Base-by-base conservation (phyloP, 2,329 filamentous ascomycete genomes). In the Orbilia quercus region DNA sequence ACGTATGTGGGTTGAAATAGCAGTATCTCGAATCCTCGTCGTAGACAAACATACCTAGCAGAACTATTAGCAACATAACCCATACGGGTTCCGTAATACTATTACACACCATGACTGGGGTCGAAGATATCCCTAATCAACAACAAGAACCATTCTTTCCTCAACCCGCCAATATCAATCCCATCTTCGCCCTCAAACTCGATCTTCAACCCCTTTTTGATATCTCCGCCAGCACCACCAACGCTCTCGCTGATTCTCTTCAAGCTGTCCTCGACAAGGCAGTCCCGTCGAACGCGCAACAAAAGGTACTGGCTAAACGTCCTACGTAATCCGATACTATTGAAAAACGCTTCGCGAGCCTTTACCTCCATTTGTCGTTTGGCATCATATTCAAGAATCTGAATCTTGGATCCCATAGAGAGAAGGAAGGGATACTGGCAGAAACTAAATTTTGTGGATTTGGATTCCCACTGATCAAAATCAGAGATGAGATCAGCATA, bases 71-170 rank as follows among this genome's bases (percentile, higher is more conserved):
- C 14, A 50, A 16, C n/a, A n/a, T n/a, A n/a, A n/a, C n/a, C n/a
- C n/a, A n/a, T n/a, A n/a, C n/a, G n/a, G n/a, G n/a, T n/a, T n/a
- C n/a, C n/a, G 1, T 22, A 3, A 16, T 12, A 44, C 53, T 31
- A 22, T 60, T 36, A 82, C 88, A 77, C 84, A 92, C 91, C 91
- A 82, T 96, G 90, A 76, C 93, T 88, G 2, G 92, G 92, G 77
- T 96, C 92, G 81, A 96, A 96, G 31, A 97, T 89, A 79, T 97
- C 93, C 76, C 92, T 85, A 53, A 95, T 89, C 20, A 97, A 85
- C 69, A 96, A 85, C 55, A 96, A 82, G 79, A 97, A 97, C 93
- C 93, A 97, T 81, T 97, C 93, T 80, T 97, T 97, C 65, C 92
- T 88, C 63, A 96, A 83, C 0, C 93, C 93, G 38, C 93, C 93